Conservation (phyloP, 2,329 filamentous ascomycete genomes). For the Magnaporthiopsis poae region DNA sequence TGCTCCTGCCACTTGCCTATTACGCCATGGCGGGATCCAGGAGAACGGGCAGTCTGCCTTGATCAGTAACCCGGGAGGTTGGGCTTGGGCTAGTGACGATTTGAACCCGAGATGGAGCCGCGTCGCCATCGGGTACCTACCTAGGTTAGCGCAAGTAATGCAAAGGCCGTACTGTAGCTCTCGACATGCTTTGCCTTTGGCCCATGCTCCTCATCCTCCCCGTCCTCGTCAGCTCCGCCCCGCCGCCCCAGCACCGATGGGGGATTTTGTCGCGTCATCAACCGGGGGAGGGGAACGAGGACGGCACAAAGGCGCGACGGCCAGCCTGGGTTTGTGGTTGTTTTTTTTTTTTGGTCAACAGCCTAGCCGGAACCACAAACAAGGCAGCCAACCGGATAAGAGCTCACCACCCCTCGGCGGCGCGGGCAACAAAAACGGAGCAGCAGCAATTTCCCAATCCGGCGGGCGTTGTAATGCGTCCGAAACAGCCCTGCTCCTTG, state of each 20-base stretch:
- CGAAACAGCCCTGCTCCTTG: slow-evolving; percentile 17
- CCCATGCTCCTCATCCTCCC: not conserved
- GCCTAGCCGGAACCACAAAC: slow-evolving; percentile 20
- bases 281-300: slow-evolving; percentile 10
- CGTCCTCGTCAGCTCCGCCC: not conserved
- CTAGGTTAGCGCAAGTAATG: no score
- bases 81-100: not conserved
- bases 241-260: not conserved
- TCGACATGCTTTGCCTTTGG: no score
- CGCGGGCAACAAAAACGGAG: slow-evolving; percentile 21
- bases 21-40: not conserved
- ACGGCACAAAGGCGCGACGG: not conserved
- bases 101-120: not conserved
- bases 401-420: slow-evolving; percentile 13
- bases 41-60: no score
- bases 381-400: slow-evolving; percentile 21
- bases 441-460: slow-evolving; percentile 34
- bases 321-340: slow-evolving; percentile 1
- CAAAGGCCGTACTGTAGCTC: no score
- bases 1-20: not conserved
- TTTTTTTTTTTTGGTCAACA: not conserved
- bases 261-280: slow-evolving; percentile 17
- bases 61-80: not conserved
- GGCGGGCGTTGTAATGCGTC: slow-evolving; percentile 33
- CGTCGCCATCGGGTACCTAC: no score